A percentile compares a stretch with the other conserved stretches of the same genome.
Evolutionary conservation across 2,329 filamentous ascomycete genomes (phyloP).

Genomic region (Alternaria panax): DNA sequence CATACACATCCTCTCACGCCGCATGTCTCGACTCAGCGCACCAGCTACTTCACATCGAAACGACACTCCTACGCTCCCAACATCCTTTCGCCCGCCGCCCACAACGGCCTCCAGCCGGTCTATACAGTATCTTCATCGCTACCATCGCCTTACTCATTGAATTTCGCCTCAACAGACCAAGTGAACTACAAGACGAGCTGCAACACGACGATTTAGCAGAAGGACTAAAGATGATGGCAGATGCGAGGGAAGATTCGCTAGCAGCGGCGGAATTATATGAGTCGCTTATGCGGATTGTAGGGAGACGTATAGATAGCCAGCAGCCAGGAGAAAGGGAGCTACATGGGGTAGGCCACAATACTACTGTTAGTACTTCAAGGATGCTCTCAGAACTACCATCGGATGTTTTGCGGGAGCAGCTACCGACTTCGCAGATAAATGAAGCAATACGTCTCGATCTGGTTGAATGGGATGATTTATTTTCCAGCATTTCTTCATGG

Average conservation of each 20-base stretch:
- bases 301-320: background rate
- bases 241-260: background rate
- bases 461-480: background rate
- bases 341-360: background rate
- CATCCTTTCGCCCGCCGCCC: background rate
- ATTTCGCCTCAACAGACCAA: background rate
- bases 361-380: background rate
- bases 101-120: background rate
- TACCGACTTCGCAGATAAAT: background rate
- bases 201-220: background rate
- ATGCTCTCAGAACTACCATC: background rate
- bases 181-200: background rate
- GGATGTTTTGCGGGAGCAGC: background rate
- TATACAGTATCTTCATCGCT: conserved; percentile 1
- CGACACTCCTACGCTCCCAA: background rate
- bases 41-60: background rate
- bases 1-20: background rate
- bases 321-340: background rate
- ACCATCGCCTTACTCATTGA: background rate
- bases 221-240: background rate
- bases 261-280: background rate
- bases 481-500: background rate
- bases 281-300: background rate
- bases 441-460: background rate
- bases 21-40: background rate